These are phyloP conservation scores for Garcia nutans DNA, from an alignment of 345 rosid species.

Conservation along the genomic window DNA sequence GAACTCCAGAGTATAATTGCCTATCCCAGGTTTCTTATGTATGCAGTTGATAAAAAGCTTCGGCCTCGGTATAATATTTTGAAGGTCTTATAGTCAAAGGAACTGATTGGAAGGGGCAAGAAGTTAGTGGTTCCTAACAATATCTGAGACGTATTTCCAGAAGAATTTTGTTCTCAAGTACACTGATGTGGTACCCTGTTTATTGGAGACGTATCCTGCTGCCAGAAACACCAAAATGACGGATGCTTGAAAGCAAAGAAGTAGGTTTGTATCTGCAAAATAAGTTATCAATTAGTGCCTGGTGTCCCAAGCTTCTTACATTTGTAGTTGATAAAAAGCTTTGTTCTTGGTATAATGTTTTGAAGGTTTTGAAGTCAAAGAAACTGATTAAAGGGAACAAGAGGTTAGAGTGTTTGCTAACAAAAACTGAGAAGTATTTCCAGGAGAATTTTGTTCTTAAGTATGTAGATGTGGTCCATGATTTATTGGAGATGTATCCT, in stretches of 20 bases:
- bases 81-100: conserved; percentile 24
- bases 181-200: too few species aligned
- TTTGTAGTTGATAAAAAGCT: conserved; percentile 23
- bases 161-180: too few species aligned
- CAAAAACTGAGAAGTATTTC: conserved; percentile 18
- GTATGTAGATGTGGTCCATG: conserved; percentile 16
- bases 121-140: background rate
- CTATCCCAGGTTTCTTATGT: conserved; percentile 17
- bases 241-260: background rate
- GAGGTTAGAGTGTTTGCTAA: background rate
- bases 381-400: conserved; percentile 16
- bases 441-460: conserved; percentile 18
- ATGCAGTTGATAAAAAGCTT: conserved; percentile 23
- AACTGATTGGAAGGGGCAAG: conserved; percentile 17
- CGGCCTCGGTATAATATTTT: conserved; percentile 23
- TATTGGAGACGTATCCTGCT: too few species aligned
- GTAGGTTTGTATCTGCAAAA: background rate
- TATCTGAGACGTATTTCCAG: background rate
- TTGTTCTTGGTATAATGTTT: conserved; percentile 19
- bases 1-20: background rate
- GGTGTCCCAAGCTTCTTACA: conserved; percentile 17
- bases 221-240: background rate
- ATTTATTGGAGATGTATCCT: conserved; percentile 25
- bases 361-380: conserved; percentile 25
- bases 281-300: background rate